Percentiles rank a stretch among this genome's conserved stretches.
Evolutionary conservation across 805 yeast genomes (phyloP).

Genomic region (Komagataella kurtzmanii): DNA sequence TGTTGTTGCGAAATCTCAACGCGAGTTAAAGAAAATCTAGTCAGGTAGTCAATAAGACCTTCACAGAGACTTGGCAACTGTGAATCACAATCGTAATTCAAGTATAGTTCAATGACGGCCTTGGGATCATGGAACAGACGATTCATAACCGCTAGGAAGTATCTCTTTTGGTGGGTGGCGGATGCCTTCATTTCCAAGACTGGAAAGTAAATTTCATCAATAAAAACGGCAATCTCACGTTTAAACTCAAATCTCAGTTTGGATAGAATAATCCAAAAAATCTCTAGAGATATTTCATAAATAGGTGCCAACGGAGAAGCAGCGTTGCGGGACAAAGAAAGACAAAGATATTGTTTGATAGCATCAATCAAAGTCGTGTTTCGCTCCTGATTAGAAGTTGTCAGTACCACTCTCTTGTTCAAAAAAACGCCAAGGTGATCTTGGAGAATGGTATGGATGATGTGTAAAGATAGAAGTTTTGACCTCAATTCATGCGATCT

Average conservation of each 20-base stretch:
- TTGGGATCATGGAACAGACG: constrained; percentile 81
- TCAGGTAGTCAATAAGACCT: constrained; percentile 62
- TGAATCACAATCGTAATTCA: constrained; percentile 90
- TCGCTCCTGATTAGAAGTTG: constrained; percentile 33
- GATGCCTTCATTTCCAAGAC: constrained; percentile 86
- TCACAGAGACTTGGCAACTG: constrained; percentile 78
- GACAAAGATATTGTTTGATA: constrained; percentile 70
- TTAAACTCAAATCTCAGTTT: constrained; percentile 81
- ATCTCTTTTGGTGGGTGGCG: constrained; percentile 85
- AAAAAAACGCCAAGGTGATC: constrained; percentile 76
- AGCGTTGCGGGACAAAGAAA: constrained; percentile 79
- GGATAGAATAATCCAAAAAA: constrained; percentile 80
- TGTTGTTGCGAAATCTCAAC: constrained; percentile 64
- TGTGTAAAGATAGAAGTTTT: constrained; percentile 75
- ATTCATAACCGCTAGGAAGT: constrained; percentile 67
- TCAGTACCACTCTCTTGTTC: constrained; percentile 40
- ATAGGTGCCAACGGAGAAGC: constrained; percentile 87
- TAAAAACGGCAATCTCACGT: constrained; percentile 85
- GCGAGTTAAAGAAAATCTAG: constrained; percentile 54
- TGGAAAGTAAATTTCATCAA: constrained; percentile 88
- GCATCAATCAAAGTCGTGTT: constrained; percentile 62
- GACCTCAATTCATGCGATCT: constrained; percentile 89
- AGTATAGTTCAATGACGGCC: constrained; percentile 79
- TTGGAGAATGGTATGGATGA: constrained; percentile 73
- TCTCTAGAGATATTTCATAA: constrained; percentile 82